These are phyloP conservation scores for Astrocystis sublimbata DNA, from an alignment of 495 filamentous ascomycete genomes.

Conservation along the genomic window DNA sequence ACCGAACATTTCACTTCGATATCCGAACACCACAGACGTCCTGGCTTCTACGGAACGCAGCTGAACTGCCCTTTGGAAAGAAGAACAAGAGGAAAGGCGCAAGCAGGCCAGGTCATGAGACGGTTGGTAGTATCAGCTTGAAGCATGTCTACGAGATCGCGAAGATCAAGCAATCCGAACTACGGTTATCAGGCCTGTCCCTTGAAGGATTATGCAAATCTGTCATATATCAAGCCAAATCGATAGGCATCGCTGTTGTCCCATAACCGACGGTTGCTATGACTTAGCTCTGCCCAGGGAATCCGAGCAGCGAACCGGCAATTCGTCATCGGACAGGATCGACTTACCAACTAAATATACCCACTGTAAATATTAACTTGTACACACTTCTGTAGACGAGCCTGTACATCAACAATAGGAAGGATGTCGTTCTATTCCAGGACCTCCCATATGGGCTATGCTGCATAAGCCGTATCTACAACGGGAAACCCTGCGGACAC, in stretches of 20 bases:
- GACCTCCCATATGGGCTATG: neutral
- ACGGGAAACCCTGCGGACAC: too few species aligned
- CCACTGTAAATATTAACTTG: conserved; percentile 13
- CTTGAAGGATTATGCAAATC: conserved; percentile 81
- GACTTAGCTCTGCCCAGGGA: neutral
- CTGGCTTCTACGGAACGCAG: conserved; percentile 82
- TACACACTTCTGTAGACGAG: conserved; percentile 4
- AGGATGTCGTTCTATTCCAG: neutral
- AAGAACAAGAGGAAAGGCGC: conserved; percentile 80
- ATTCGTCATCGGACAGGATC: neutral
- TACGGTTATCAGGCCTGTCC: conserved; percentile 74
- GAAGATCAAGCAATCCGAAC: conserved; percentile 88
- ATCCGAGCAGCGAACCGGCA: neutral
- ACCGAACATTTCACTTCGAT: conserved; percentile 91
- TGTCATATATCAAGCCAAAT: conserved; percentile 84
- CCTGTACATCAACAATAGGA: conserved; percentile 5
- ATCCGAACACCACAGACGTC: conserved; percentile 90
- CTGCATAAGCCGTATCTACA: neutral
- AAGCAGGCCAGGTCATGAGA: conserved; percentile 74
- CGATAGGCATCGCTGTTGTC: conserved; percentile 80
- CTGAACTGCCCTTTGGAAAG: conserved; percentile 66
- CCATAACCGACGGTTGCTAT: conserved; percentile 51
- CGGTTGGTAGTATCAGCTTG: conserved; percentile 76
- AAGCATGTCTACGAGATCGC: conserved; percentile 99
- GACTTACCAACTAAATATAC: neutral